These are phyloP conservation scores for Echites panduratus DNA, from an alignment of 257 asterid genomes.

Conservation along the genomic window DNA sequence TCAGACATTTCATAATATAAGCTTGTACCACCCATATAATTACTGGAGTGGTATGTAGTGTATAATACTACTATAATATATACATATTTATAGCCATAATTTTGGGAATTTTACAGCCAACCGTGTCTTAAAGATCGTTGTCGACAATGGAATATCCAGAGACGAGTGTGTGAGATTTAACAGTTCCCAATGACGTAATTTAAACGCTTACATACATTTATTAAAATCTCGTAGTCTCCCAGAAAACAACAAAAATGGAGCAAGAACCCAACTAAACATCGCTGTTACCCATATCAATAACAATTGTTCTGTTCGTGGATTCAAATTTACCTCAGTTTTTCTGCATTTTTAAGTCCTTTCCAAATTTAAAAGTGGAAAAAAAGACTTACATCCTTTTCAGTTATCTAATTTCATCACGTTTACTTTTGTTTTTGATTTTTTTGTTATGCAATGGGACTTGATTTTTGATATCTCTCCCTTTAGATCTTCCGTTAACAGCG, in stretches of 20 bases:
- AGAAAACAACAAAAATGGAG: background rate
- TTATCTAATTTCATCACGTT: background rate
- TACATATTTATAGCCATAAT: too few relatives aligned
- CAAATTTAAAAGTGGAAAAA: background rate
- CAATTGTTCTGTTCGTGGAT: too few relatives aligned
- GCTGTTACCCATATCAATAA: background rate
- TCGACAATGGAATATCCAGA: too few relatives aligned
- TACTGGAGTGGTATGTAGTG: too few relatives aligned
- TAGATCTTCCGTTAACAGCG: background rate
- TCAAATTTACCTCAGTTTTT: too few relatives aligned
- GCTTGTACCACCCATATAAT: too few relatives aligned
- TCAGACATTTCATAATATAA: too few relatives aligned
- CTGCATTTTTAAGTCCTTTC: background rate
- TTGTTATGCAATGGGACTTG: background rate
- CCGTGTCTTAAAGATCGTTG: too few relatives aligned
- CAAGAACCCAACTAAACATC: background rate
- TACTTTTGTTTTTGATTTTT: background rate
- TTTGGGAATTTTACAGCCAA: too few relatives aligned
- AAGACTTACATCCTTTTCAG: background rate
- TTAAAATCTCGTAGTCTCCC: background rate
- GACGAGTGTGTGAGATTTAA: too few relatives aligned
- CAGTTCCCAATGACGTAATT: too few relatives aligned
- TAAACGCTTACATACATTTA: background rate
- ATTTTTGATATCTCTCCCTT: background rate
- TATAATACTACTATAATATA: too few relatives aligned